A percentile compares a stretch with the other conserved stretches of the same genome.
Evolutionary conservation across 805 yeast genomes (phyloP).

Genomic region (Candida chauliodis): DNA sequence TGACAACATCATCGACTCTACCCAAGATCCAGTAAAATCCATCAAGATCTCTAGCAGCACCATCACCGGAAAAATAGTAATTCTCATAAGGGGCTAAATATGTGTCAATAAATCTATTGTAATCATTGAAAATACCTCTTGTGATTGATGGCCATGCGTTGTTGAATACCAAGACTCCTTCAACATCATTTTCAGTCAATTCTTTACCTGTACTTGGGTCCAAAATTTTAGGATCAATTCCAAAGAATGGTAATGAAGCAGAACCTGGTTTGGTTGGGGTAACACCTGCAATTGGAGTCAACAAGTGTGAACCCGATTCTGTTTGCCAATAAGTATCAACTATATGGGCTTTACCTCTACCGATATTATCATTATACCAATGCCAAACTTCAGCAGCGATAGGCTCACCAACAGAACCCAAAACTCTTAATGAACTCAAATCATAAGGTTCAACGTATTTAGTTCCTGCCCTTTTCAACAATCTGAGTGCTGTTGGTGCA

Average conservation of each 20-base stretch:
- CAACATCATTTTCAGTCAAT: slow-evolving; percentile 82
- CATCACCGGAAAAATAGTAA: slow-evolving; percentile 95
- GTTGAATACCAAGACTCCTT: slow-evolving; percentile 90
- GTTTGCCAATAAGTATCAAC: slow-evolving; percentile 99
- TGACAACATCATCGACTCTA: slow-evolving; percentile 97
- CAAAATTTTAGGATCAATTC: slow-evolving; percentile 83
- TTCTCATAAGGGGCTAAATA: slow-evolving; percentile 92
- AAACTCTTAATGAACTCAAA: slow-evolving; percentile 79
- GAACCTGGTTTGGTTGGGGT: slow-evolving; percentile 96
- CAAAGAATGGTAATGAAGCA: slow-evolving; percentile 95
- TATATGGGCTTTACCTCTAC: slow-evolving; percentile 84
- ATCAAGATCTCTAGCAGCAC: slow-evolving; percentile 95
- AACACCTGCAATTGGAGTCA: slow-evolving; percentile 92
- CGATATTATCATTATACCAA: slow-evolving; percentile 93
- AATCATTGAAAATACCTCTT: slow-evolving; percentile 89
- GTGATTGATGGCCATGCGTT: slow-evolving; percentile 99
- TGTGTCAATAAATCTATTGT: slow-evolving; percentile 82
- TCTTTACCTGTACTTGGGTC: slow-evolving; percentile 92
- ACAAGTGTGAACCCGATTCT: slow-evolving; percentile 93
- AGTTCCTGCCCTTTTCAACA: slow-evolving; percentile 86
- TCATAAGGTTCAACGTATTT: slow-evolving; percentile 76
- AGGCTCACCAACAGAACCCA: slow-evolving; percentile 99
- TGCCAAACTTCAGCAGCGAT: slow-evolving; percentile 98
- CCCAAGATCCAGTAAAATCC: slow-evolving; percentile 98
- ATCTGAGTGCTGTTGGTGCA: slow-evolving; percentile 96